Evolutionary conservation across 2,329 filamentous ascomycete species (phyloP).

Genomic region (Seiridium cupressi): DNA sequence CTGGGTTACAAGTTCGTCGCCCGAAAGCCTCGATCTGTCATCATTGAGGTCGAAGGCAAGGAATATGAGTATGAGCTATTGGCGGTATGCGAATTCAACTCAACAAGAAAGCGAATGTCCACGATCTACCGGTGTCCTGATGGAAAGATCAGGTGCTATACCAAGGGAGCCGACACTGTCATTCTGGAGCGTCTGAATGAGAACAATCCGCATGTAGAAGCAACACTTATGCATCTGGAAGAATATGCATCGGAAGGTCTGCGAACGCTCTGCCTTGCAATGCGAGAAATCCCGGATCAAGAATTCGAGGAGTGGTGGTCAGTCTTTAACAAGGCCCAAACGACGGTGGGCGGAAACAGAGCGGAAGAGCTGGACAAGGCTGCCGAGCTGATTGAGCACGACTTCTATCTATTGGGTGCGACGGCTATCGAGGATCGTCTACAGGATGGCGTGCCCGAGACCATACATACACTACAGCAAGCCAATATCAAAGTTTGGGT

Average conservation of each 20-base stretch:
- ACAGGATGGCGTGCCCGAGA: slow-evolving; percentile 96
- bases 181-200: slow-evolving; percentile 87
- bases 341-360: slow-evolving; percentile 87
- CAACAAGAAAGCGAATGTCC: slow-evolving; percentile 95
- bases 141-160: slow-evolving; percentile 90
- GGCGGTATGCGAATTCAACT: slow-evolving; percentile 99
- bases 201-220: slow-evolving; percentile 82
- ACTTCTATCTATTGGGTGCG: slow-evolving; percentile 86
- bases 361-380: slow-evolving; percentile 96
- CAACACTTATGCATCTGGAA: slow-evolving; percentile 92
- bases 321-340: slow-evolving; percentile 83
- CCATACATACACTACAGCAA: slow-evolving; percentile 93
- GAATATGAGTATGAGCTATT: slow-evolving; percentile 84
- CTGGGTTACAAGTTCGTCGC: slow-evolving; percentile 90
- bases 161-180: slow-evolving; percentile 96
- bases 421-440: slow-evolving; percentile 97
- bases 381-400: slow-evolving; percentile 89
- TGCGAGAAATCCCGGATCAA: slow-evolving; percentile 87
- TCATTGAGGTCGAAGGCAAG: slow-evolving; percentile 72
- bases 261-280: slow-evolving; percentile 88
- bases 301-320: slow-evolving; percentile 87
- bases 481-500: slow-evolving; percentile 99
- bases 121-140: slow-evolving; percentile 95
- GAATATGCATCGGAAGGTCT: slow-evolving; percentile 97
- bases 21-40: slow-evolving; percentile 83